Conservation (phyloP, 768 basidiomycete genomes). For the Termitomyces bulborhizus region DNA sequence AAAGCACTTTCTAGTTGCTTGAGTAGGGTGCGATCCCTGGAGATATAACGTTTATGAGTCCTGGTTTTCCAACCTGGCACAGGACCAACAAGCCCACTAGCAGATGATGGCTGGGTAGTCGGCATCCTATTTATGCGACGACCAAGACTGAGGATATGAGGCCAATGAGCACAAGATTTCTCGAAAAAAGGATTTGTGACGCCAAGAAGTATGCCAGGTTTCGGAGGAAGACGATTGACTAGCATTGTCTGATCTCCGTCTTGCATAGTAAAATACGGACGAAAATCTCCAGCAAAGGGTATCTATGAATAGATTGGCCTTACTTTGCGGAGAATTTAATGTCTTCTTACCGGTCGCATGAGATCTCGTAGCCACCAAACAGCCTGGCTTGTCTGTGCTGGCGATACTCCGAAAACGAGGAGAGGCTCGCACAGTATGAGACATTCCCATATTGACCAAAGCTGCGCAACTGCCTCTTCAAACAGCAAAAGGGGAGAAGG, state of each 20-base stretch:
- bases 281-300: constrained; percentile 76
- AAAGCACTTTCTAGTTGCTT: constrained; percentile 65
- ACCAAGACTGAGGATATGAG: constrained; percentile 73
- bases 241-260: constrained; percentile 75
- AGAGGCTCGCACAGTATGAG: constrained; percentile 87
- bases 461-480: constrained; percentile 55
- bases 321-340: neutral
- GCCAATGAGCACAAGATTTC: constrained; percentile 78
- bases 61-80: constrained; percentile 71
- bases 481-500: constrained; percentile 57
- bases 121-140: constrained; percentile 20
- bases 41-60: constrained; percentile 77
- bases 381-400: constrained; percentile 78
- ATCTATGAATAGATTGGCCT: constrained; percentile 39
- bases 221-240: constrained; percentile 79
- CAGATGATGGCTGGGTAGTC: constrained; percentile 17
- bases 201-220: constrained; percentile 69
- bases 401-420: constrained; percentile 73
- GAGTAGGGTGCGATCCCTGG: constrained; percentile 73
- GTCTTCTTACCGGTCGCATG: constrained; percentile 59
- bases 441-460: constrained; percentile 94
- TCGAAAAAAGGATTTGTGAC: constrained; percentile 89
- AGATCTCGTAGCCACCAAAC: constrained; percentile 92
- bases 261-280: constrained; percentile 96
- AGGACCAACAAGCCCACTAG: constrained; percentile 40